A percentile compares a stretch with the other conserved stretches of the same genome.
Evolutionary conservation across 2,329 filamentous ascomycete species (phyloP).

Genomic region (Pestalotiopsis sp.): DNA sequence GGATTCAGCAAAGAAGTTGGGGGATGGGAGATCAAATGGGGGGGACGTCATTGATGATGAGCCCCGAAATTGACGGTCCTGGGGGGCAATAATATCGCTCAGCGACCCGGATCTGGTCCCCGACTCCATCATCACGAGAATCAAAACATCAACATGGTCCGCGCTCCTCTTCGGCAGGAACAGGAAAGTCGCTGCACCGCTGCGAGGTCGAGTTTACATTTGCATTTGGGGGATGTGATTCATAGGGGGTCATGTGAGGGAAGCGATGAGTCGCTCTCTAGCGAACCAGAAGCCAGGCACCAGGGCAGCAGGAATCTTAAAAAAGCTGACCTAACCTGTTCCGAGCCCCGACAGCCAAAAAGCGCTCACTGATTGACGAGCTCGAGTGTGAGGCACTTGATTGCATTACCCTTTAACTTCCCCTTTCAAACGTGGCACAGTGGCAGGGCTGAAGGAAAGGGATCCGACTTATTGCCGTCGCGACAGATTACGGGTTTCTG

Average conservation of each 20-base stretch:
- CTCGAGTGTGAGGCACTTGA: neutral
- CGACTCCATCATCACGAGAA: neutral
- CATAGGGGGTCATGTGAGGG: slow-evolving; percentile 7
- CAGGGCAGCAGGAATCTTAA: neutral
- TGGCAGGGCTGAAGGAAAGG: neutral
- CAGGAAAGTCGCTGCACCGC: neutral
- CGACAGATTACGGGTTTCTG: neutral
- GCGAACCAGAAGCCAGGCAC: neutral
- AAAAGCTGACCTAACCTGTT: neutral
- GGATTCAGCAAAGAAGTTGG: too few relatives aligned
- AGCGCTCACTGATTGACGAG: neutral
- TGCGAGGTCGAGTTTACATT: neutral
- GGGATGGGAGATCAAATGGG: too few relatives aligned
- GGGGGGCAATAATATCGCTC: neutral
- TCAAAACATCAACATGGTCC: neutral
- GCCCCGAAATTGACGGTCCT: neutral
- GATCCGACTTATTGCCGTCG: slow-evolving; percentile 6
- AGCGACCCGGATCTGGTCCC: neutral
- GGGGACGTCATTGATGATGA: too few relatives aligned
- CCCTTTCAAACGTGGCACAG: neutral
- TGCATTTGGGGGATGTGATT: neutral
- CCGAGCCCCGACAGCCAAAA: neutral
- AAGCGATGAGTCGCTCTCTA: slow-evolving; percentile 1
- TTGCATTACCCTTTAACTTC: neutral
- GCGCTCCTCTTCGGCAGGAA: neutral